Base-by-base conservation (phyloP, 352 stramenopile genomes). In the Detonula confervacea region DNA sequence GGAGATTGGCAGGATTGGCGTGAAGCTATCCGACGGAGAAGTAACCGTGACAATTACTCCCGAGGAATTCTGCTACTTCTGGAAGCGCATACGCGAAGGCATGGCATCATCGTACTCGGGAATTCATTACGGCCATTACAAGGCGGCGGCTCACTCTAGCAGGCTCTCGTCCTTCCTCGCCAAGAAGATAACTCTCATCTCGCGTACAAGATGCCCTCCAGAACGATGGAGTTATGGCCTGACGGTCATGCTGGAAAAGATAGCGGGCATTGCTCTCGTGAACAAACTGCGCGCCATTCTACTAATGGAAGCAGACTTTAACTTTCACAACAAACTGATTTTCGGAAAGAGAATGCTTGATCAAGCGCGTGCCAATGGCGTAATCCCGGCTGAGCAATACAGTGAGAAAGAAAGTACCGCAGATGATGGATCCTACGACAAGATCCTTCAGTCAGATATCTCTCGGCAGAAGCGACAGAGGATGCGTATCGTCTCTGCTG, bases 261-360 rank as follows among this genome's bases (percentile, higher is more conserved):
- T 62, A 24, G 39, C 9, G 11, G 25, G 27, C 29, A 35, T 49
- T 39, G 12, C 37, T 3, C n/a, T 60, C 0, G 39, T 77, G 4
- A 25, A 22, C 25, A 77, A 77, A 59, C 47, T 77, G 0, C 44
- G 57, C 0, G 67, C 67, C 5, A 68, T 77, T n/a, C 67, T 77
- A 0, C 44, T 77, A 0, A 77, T 69, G 46, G 56, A 77, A 29
- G 67, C 67, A 4, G 67, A 77, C 55, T 54, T 62, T 29, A 77
- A 77, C 22, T 66, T 77, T 14, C 47, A 61, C 8, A 65, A 69
- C 60, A 66, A 66, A 22, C 12, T 54, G 5, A 37, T 77, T 3
- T 65, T 75, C 56, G 66, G 66, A n/a, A 56, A 30, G 8, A 2
- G 35, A 44, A 77, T 77, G 57, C 29, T 82, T 44, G 51, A 77